Base-by-base conservation (phyloP, 139 green algal genomes). In the Pedinophyceae sp. region DNA sequence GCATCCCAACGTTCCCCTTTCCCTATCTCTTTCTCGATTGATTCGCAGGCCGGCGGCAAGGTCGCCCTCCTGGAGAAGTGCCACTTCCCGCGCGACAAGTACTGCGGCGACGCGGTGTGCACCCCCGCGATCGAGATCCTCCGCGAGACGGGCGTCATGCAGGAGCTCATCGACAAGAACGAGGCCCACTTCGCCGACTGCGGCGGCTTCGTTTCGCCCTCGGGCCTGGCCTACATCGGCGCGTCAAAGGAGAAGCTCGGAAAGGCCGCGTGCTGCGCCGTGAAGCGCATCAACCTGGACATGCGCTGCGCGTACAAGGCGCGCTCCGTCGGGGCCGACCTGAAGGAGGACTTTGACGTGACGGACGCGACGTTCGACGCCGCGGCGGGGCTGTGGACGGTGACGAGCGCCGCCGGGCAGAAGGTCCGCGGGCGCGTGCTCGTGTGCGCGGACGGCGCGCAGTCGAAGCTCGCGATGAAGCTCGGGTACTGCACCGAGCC, bases 1-100 rank as follows among this genome's bases (percentile, higher is more conserved):
- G n/a, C n/a, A n/a, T n/a, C n/a, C n/a, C n/a, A n/a, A n/a, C n/a
- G n/a, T n/a, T n/a, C n/a, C n/a, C n/a, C n/a, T n/a, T n/a, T n/a
- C n/a, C n/a, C n/a, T n/a, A n/a, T n/a, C n/a, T n/a, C n/a, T n/a
- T n/a, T n/a, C n/a, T n/a, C n/a, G n/a, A n/a, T n/a, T n/a, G n/a
- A n/a, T n/a, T n/a, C n/a, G n/a, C n/a, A n/a, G 29, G 71, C 39
- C 1, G 84, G 84, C 10, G 73, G 66, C n/a, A 84, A 79, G 55
- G 84, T 93, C 2, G 81, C 82, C 0, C 57, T 93, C 22, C 65
- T 90, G 24, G 85, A 93, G 48, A 93, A 94, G 72, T 82, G 87
- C 48, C 74, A 59, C 0, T 94, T 94, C 60, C 85, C 85, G 0
- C 68, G 85, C 25, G 61, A 79, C 62, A 84, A 79, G 66, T 85